Evolutionary conservation across 768 basidiomycete species (phyloP).

Genomic region (Cyathus striatus): DNA sequence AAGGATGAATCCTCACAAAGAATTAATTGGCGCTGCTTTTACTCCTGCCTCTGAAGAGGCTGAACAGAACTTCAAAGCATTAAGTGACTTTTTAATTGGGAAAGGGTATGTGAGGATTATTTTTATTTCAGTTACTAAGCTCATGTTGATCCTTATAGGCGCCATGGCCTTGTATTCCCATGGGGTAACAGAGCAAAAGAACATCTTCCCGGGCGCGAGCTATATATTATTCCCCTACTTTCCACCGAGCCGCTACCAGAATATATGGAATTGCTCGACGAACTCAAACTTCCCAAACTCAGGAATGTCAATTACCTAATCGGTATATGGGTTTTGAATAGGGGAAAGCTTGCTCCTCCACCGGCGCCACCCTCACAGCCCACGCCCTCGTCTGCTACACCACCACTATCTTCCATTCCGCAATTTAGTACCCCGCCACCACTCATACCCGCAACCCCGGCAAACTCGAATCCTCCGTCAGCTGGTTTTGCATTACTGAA

Average conservation of each 20-base stretch:
- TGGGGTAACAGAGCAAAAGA: conserved; percentile 78
- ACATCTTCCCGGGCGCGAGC: conserved; percentile 72
- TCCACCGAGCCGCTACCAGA: conserved; percentile 71
- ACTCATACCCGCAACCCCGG: conserved; percentile 7
- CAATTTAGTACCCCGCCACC: conserved; percentile 11
- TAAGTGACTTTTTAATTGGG: conserved; percentile 62
- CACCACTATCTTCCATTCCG: conserved; percentile 13
- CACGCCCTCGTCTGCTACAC: conserved; percentile 8
- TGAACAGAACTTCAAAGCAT: conserved; percentile 49
- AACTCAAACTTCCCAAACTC: conserved; percentile 60
- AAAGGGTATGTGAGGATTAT: conserved; percentile 50
- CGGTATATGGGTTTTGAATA: conserved; percentile 82
- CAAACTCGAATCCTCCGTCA: conserved; percentile 5
- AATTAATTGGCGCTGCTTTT: conserved; percentile 76
- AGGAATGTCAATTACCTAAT: conserved; percentile 67
- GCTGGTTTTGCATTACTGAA: conserved; percentile 24
- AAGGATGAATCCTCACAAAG: conserved; percentile 70
- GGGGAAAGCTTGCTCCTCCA: conserved; percentile 64
- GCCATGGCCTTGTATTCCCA: conserved; percentile 82
- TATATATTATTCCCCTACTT: conserved; percentile 79
- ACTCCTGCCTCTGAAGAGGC: conserved; percentile 41
- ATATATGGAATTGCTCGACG: conserved; percentile 78
- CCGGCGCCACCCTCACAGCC: conserved; percentile 18
- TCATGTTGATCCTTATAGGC: conserved; percentile 39
- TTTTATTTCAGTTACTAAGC: too few relatives aligned